A percentile compares a stretch with the other conserved stretches of the same genome.
These are phyloP conservation scores for Fusarium heterosporum DNA, from an alignment of 2,329 filamentous ascomycete genomes.

Conservation along the genomic window DNA sequence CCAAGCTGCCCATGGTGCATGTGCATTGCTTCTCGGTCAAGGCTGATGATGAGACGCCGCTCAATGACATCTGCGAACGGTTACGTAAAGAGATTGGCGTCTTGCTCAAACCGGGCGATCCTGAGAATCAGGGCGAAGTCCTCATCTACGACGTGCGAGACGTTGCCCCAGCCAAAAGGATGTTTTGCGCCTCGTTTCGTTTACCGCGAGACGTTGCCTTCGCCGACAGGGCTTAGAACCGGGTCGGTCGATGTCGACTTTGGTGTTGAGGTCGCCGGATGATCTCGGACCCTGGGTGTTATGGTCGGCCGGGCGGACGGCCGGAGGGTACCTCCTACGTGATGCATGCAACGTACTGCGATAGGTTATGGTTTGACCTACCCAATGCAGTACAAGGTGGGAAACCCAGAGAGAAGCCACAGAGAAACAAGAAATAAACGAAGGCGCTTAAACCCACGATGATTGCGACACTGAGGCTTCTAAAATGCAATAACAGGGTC, in stretches of 20 bases:
- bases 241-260: constrained; percentile 18
- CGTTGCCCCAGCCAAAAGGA: constrained; percentile 92
- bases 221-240: constrained; percentile 54
- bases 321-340: constrained; percentile 17
- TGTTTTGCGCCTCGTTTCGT: constrained; percentile 96
- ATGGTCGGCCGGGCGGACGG: constrained; percentile 24
- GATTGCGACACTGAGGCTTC: constrained; percentile 20
- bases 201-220: constrained; percentile 88
- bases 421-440: not conserved
- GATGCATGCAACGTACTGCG: constrained; percentile 10
- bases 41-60: constrained; percentile 76
- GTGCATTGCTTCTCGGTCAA: constrained; percentile 95
- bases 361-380: constrained; percentile 16
- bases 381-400: constrained; percentile 12
- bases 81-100: constrained; percentile 57
- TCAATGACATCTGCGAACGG: constrained; percentile 59
- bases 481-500: constrained; percentile 24
- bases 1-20: constrained; percentile 83
- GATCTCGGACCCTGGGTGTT: constrained; percentile 28
- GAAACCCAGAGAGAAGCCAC: constrained; percentile 11
- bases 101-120: constrained; percentile 57
- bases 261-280: constrained; percentile 14
- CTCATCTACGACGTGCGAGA: constrained; percentile 79
- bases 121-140: constrained; percentile 61
- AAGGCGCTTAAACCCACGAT: constrained; percentile 16